A percentile compares a stretch with the other conserved stretches of the same genome.
Conservation (phyloP, 2,329 filamentous ascomycete species). For the Fusarium guadeloupense region DNA sequence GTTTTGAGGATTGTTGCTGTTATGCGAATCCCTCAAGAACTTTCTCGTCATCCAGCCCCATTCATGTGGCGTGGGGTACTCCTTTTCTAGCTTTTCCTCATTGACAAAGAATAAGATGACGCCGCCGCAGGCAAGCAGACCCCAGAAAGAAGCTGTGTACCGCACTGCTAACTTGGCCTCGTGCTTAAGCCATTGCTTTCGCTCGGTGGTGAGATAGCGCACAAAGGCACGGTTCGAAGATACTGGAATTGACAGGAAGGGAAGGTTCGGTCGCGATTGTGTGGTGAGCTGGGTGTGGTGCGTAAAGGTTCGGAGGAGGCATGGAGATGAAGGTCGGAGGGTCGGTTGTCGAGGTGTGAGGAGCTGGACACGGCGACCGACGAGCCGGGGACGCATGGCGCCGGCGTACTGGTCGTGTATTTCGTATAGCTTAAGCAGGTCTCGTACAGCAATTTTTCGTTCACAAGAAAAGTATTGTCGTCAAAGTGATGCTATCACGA, state of each 20-base stretch:
- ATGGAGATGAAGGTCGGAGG: slow-evolving; percentile 29
- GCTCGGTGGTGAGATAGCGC: slow-evolving; percentile 82
- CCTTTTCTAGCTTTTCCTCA: slow-evolving; percentile 78
- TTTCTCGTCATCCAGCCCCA: slow-evolving; percentile 79
- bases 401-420: background rate
- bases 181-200: slow-evolving; percentile 73
- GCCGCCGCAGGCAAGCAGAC: slow-evolving; percentile 66
- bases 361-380: slow-evolving; percentile 44
- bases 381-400: slow-evolving; percentile 53
- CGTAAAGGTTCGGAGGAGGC: slow-evolving; percentile 42
- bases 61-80: slow-evolving; percentile 82
- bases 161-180: slow-evolving; percentile 76
- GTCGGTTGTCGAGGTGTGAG: slow-evolving; percentile 23
- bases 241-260: slow-evolving; percentile 60
- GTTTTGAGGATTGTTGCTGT: slow-evolving; percentile 64
- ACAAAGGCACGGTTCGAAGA: slow-evolving; percentile 62
- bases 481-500: slow-evolving; percentile 5
- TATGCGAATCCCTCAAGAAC: slow-evolving; percentile 71
- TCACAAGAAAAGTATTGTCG: background rate
- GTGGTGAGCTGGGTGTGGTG: slow-evolving; percentile 44
- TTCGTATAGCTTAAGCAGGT: background rate
- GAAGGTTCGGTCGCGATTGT: slow-evolving; percentile 50
- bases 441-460: background rate
- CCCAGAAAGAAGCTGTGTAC: slow-evolving; percentile 72
- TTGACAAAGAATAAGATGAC: slow-evolving; percentile 72